These are phyloP conservation scores for Testicularia cyperi DNA, from an alignment of 1,284 basidiomycete species.

Conservation along the genomic window DNA sequence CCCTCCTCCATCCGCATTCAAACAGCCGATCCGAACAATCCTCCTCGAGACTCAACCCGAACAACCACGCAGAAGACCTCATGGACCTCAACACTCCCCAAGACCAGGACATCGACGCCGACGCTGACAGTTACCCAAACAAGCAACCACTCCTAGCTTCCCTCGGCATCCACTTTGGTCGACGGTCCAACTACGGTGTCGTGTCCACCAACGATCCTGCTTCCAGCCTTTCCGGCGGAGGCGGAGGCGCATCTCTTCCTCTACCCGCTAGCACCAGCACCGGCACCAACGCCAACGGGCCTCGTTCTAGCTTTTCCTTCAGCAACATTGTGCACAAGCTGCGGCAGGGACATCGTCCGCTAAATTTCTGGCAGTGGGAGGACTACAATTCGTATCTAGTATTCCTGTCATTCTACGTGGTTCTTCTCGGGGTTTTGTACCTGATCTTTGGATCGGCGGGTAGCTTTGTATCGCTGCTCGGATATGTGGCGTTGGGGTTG, in stretches of 20 bases:
- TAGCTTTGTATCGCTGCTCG: conserved; percentile 70
- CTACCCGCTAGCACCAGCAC: not conserved
- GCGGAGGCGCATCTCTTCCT: too few species aligned
- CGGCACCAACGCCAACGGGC: not conserved
- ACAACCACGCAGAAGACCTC: conserved; percentile 1
- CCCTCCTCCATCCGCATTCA: not conserved
- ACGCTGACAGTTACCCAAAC: conserved; percentile 16
- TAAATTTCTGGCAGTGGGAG: conserved; percentile 83
- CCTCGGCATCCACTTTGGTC: conserved; percentile 12
- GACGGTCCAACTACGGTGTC: conserved; percentile 8
- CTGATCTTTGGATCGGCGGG: conserved; percentile 72
- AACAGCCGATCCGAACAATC: too few species aligned
- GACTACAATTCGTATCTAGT: conserved; percentile 73
- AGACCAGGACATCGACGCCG: conserved; percentile 3
- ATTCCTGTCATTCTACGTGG: conserved; percentile 74
- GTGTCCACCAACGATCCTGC: conserved; percentile 9
- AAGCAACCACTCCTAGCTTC: conserved; percentile 36
- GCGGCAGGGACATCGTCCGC: conserved; percentile 62
- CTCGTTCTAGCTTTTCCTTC: not conserved
- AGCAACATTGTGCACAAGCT: not conserved
- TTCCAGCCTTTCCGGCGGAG: conserved; percentile 1
- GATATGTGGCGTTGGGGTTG: conserved; percentile 71
- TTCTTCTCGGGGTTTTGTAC: conserved; percentile 54
- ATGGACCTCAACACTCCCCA: conserved; percentile 9
- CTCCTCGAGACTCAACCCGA: not conserved